These are phyloP conservation scores for Phaeomoniella chlamydospora DNA, from an alignment of 2,329 filamentous ascomycete species.

Conservation along the genomic window DNA sequence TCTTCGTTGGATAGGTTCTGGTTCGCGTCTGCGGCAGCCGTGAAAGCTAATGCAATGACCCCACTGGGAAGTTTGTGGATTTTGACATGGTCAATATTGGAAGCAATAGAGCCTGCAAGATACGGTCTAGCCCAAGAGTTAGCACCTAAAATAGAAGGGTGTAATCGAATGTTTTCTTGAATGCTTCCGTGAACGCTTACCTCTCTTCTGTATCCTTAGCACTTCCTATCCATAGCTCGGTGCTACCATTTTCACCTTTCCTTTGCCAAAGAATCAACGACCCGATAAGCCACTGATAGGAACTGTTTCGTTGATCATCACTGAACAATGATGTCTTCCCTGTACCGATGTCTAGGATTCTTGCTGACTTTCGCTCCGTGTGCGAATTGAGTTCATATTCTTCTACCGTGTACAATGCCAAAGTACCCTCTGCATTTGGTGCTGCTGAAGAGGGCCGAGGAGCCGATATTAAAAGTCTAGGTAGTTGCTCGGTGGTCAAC, in stretches of 20 bases:
- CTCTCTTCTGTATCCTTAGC: not conserved
- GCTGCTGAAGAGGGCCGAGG: not conserved
- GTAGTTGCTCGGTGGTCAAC: no score
- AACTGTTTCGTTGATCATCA: not conserved
- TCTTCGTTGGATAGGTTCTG: not conserved
- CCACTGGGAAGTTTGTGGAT: not conserved
- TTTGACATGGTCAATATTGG: not conserved
- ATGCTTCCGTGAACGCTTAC: not conserved
- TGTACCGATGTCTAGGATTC: not conserved
- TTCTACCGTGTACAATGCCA: not conserved
- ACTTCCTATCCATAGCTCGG: not conserved
- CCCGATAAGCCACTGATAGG: not conserved
- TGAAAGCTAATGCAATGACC: not conserved
- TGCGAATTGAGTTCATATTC: not conserved
- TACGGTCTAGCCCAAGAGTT: not conserved
- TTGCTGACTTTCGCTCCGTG: not conserved
- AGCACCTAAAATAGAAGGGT: not conserved
- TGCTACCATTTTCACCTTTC: not conserved
- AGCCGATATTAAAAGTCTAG: constrained; percentile 1
- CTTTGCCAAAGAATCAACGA: not conserved
- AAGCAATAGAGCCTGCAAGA: not conserved
- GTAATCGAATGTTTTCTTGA: not conserved
- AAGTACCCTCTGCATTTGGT: not conserved
- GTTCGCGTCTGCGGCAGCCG: not conserved
- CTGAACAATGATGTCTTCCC: not conserved